These are phyloP conservation scores for Blastomyces gilchristii DNA, from an alignment of 2,329 filamentous ascomycete genomes.

Conservation along the genomic window DNA sequence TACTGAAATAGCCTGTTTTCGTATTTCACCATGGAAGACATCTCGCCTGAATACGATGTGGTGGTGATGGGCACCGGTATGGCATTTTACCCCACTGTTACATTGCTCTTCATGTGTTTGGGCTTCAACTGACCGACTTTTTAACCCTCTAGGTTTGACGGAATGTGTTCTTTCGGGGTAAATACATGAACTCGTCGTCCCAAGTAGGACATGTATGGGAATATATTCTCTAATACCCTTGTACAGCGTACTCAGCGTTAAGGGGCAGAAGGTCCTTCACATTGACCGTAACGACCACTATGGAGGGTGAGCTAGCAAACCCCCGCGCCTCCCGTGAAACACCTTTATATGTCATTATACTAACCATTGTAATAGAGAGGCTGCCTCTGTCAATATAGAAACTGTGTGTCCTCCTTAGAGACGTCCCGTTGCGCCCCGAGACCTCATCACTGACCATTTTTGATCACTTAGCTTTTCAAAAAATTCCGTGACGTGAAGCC, in stretches of 20 bases:
- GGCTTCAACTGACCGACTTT: slow-evolving; percentile 22
- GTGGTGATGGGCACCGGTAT: slow-evolving; percentile 95
- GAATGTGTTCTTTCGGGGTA: slow-evolving; percentile 99
- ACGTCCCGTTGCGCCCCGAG: background rate
- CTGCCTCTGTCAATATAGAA: slow-evolving; percentile 93
- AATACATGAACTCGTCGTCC: slow-evolving; percentile 19
- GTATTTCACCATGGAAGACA: slow-evolving; percentile 76
- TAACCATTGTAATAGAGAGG: slow-evolving; percentile 52
- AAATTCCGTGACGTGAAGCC: slow-evolving; percentile 75
- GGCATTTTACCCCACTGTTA: slow-evolving; percentile 34
- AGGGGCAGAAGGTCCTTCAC: slow-evolving; percentile 98
- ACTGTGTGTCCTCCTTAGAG: slow-evolving; percentile 47
- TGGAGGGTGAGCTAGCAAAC: slow-evolving; percentile 61
- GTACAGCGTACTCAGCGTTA: slow-evolving; percentile 80
- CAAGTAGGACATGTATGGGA: slow-evolving; percentile 2
- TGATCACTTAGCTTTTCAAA: slow-evolving; percentile 67
- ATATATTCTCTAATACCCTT: slow-evolving; percentile 13
- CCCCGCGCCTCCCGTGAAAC: slow-evolving; percentile 14
- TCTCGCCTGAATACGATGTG: slow-evolving; percentile 96
- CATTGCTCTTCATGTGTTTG: background rate
- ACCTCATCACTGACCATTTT: slow-evolving; percentile 22
- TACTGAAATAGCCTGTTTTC: background rate
- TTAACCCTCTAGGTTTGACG: slow-evolving; percentile 60
- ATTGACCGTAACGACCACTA: slow-evolving; percentile 98
- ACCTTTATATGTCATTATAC: slow-evolving; percentile 13